These are phyloP conservation scores for Lenzites betulinus DNA, from an alignment of 768 basidiomycete genomes.

Conservation along the genomic window DNA sequence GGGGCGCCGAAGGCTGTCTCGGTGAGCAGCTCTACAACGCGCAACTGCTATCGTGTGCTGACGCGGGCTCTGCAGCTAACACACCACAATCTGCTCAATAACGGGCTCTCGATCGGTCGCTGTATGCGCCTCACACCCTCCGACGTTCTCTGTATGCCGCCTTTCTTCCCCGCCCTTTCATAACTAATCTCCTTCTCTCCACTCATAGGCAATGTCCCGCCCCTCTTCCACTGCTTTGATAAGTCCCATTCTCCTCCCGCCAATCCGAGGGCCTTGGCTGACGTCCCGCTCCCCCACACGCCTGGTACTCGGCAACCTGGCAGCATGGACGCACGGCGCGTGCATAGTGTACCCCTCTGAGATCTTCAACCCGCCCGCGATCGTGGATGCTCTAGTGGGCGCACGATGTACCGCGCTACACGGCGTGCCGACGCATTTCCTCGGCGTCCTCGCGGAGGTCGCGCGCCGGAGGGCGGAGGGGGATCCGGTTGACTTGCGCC, in stretches of 20 bases:
- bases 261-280: neutral
- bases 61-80: constrained; percentile 52
- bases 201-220: constrained; percentile 72
- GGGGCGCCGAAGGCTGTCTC: constrained; percentile 84
- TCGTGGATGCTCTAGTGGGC: constrained; percentile 67
- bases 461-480: constrained; percentile 52
- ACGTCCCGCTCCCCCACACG: constrained; percentile 42
- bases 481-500: constrained; percentile 47
- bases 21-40: constrained; percentile 40
- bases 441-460: constrained; percentile 71
- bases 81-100: constrained; percentile 79
- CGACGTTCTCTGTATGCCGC: constrained; percentile 66
- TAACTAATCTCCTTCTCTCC: no score
- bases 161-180: neutral
- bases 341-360: constrained; percentile 77
- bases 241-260: constrained; percentile 41
- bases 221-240: constrained; percentile 90
- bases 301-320: constrained; percentile 79
- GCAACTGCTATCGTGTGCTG: neutral
- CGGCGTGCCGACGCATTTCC: constrained; percentile 85
- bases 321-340: constrained; percentile 73
- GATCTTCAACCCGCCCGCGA: constrained; percentile 59
- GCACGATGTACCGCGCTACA: constrained; percentile 80
- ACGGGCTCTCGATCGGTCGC: constrained; percentile 66
- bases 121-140: constrained; percentile 67